Base-by-base conservation (phyloP, 371 early-diverging fungal genomes). In the Mortierella polycephala region DNA sequence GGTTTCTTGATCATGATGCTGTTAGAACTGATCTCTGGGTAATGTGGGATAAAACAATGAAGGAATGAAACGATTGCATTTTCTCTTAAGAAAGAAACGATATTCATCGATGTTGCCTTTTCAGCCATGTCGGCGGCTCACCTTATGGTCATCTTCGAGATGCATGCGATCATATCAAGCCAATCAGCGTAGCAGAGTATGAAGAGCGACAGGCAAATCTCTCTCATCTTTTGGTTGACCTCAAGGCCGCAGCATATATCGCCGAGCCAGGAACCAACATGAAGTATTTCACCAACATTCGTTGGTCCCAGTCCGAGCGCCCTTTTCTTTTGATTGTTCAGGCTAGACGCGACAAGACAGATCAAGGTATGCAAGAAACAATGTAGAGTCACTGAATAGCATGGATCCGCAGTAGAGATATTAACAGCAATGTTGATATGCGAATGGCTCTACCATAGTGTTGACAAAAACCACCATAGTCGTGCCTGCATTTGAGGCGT, bases 401-500 rank as follows among this genome's bases (percentile, higher is more conserved):
- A 10, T 11, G 5, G 47, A 5, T 5, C 16, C 10, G 47, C 10
- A 47, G 47, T 47, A 11, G 12, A n/a, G n/a, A 12, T 47, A 51
- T 21, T 20, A 45, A 18, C 49, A 45, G 20, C 37, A 9, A 9
- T 11, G 2, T 14, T 16, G 2, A 6, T 40, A 41, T 51, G 11
- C 60, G 13, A 11, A 7, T 60, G n/a, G 20, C 18, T 13, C 59
- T 67, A 23, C 13, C 16, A 16, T 16, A 79, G 79, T 79, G 8
- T 7, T 79, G 46, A 79, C 73, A 21, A 79, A 62, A 60, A 58
- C 76, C 9, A 86, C 84, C 2, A 73, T 89, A 12, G 81, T 89
- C 39, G 82, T 84, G 2, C 89, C 89, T 30, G 82, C 82, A 20
- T 89, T 89, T 73, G 89, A 89, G 69, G 86, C 84, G 0, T 83